Evolutionary conservation across 352 stramenopile species (phyloP).

Genomic region (Achlya hypogyna): DNA sequence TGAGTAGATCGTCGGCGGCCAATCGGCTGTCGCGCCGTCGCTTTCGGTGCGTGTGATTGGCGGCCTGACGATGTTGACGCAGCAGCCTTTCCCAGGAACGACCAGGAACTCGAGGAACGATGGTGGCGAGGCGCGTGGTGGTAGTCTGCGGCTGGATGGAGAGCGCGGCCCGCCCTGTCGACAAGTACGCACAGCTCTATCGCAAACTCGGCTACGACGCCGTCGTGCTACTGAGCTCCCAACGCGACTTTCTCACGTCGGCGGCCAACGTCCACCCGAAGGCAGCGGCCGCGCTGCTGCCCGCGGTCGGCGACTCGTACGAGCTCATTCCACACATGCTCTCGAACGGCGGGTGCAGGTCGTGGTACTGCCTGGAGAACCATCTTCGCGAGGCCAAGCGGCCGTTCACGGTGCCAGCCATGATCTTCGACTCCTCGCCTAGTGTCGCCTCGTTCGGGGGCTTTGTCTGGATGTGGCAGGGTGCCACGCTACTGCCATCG

Average conservation of each 20-base stretch:
- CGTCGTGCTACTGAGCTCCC: background rate
- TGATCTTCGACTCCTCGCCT: background rate
- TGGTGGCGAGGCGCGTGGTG: too few relatives aligned
- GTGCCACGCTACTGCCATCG: background rate
- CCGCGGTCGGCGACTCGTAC: background rate
- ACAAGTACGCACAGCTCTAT: background rate
- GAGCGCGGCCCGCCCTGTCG: background rate
- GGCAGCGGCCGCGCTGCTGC: background rate
- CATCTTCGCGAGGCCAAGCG: background rate
- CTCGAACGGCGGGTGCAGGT: background rate
- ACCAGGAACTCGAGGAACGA: too few relatives aligned
- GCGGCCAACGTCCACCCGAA: background rate
- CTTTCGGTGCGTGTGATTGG: too few relatives aligned
- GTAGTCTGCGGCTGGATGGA: background rate
- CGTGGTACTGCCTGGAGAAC: conserved; percentile 4
- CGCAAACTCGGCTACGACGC: background rate
- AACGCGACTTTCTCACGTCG: background rate
- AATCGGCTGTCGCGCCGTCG: too few relatives aligned
- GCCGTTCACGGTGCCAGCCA: background rate
- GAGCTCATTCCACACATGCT: conserved; percentile 2
- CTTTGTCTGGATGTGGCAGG: background rate
- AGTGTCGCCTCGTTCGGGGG: background rate
- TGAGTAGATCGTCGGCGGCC: too few relatives aligned
- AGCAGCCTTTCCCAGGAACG: too few relatives aligned
- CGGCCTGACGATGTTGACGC: too few relatives aligned